Base-by-base conservation (phyloP, 192 early-diverging fungal genomes). In the Diversispora epigaea region DNA sequence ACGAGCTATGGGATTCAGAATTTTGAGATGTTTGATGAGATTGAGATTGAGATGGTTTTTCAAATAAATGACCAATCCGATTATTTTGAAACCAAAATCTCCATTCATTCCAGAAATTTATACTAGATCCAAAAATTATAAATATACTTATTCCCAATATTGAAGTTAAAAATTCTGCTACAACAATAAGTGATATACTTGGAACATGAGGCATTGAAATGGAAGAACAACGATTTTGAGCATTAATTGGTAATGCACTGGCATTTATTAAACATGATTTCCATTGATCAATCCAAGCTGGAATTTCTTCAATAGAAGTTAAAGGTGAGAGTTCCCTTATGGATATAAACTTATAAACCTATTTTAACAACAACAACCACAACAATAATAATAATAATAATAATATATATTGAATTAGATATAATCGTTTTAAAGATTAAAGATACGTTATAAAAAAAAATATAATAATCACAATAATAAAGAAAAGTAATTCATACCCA, bases 21-120 rank as follows among this genome's bases (percentile, higher is more conserved):
- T 1, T 32, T 32, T 32, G 25, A 32, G 25, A 32, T 32, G 25
- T 32, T 32, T 32, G n/a, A n/a, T n/a, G n/a, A n/a, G n/a, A n/a
- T n/a, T n/a, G n/a, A n/a, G n/a, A n/a, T n/a, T n/a, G 25, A 32
- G 25, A 32, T 32, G 0, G 25, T 32, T 32, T 32, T 32, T 32
- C 25, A 32, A 32, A 32, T 32, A 32, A 32, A 32, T 32, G 25
- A 32, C 25, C 25, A 32, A 32, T 32, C 2, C 25, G 25, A 32
- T 32, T 32, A 32, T 32, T 32, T 1, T 32, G 25, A 54, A 58
- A 58, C 57, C n/a, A 58, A 58, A 21, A 21, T 25, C 15, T 67
- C 65, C 65, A 67, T 67, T 67, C 65, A 3, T 7, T 6, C 65
- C 43, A 67, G 22, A 67, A 22, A 67, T 21, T 22, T 11, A 47